These are phyloP conservation scores for Colletotrichum sp. DNA, from an alignment of 2,329 filamentous ascomycete species.

Conservation along the genomic window DNA sequence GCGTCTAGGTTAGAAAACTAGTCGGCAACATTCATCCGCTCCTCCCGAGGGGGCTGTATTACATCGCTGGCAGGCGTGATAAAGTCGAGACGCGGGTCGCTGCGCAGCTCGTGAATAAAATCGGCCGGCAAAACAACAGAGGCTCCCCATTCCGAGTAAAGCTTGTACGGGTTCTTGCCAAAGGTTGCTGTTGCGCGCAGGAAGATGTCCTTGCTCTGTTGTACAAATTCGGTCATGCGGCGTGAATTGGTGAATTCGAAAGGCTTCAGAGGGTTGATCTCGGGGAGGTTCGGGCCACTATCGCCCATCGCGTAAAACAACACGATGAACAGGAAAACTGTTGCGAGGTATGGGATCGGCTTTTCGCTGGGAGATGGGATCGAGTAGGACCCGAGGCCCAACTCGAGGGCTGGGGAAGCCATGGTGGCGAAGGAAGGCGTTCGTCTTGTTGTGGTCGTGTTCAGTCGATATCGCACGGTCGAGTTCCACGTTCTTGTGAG, in stretches of 20 bases:
- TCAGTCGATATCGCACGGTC: background rate
- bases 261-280: background rate
- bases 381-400: background rate
- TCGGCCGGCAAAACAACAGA: background rate
- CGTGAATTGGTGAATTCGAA: background rate
- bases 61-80: background rate
- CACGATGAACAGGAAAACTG: background rate
- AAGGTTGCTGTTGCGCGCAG: background rate
- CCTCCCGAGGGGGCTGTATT: background rate
- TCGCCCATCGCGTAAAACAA: background rate
- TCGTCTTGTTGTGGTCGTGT: background rate
- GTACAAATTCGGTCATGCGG: background rate
- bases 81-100: background rate
- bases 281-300: background rate
- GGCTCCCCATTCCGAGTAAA: background rate
- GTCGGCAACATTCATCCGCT: background rate
- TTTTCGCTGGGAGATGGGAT: constrained; percentile 1
- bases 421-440: background rate
- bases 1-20: background rate
- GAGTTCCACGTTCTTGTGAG: background rate
- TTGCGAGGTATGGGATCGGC: background rate
- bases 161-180: background rate
- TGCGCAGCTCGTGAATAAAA: constrained; percentile 1
- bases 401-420: background rate
- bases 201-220: background rate